Evolutionary conservation across 768 basidiomycete species (phyloP), one percentile per base, ranked within the genome.

Genomic region (Termitomyces sp.): DNA sequence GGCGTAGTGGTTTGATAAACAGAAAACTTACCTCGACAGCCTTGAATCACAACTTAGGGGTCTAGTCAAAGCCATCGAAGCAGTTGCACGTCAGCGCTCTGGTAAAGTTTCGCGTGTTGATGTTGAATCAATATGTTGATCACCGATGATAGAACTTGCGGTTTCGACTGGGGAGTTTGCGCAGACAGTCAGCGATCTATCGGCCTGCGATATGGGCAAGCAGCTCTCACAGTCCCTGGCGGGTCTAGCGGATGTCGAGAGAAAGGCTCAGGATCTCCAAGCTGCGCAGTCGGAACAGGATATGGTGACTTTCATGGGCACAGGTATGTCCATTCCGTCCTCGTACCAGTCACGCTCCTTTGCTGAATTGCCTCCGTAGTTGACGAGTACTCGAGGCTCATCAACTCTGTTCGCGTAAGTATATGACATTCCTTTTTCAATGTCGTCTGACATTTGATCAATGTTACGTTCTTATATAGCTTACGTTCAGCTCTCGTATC

Each of bases 351-450:
- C 25, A 28, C 14, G 39, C 43, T 27, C 21, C n/a, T 52, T 27
- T 55, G 17, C 27, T 16, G 47, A 32, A 21, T 58, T 16, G 10
- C 54, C 19, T 55, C n/a, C 23, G 9, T 54, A 74, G 91, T 84
- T 46, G 96, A 98, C 65, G 94, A 97, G 70, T 98, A 98, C 67
- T 83, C 93, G n/a, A 79, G 96, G 51, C 77, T 98, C 52, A 90
- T 96, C 59, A 85, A 82, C 63, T 91, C 89, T 55, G 93, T 95
- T 52, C 79, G 91, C 59, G 91, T 91, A 68, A 53, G 89, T 75
- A 16, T 49, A 8, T 23, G 14, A 6, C 17, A 40, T 5, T 43
- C 23, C 25, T 7, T 8, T 10, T 25, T 40, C 23, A n/a, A 34
- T 49, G 16, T 11, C 28, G 54, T 53, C 7, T 44, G 43, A 25